Percentiles rank a stretch among this genome's conserved stretches.
These are phyloP conservation scores for Petunia secreta DNA, from an alignment of 257 asterid genomes.

Conservation along the genomic window DNA sequence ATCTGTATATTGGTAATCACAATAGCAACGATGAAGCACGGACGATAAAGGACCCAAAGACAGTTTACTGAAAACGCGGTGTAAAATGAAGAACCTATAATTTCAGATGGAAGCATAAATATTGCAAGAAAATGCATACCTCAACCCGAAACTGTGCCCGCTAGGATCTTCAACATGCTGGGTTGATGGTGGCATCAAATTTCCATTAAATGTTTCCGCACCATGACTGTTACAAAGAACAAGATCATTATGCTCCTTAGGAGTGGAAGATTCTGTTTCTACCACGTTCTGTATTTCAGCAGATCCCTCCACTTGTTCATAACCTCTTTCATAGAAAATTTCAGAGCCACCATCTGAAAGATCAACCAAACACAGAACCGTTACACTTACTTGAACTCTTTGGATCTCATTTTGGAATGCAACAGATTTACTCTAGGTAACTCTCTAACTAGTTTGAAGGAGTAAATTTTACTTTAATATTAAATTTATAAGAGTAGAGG, in stretches of 20 bases:
- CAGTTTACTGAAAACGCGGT: neutral
- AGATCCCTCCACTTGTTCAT: conserved; percentile 35
- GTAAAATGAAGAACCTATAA: neutral
- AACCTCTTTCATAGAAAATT: conserved; percentile 31
- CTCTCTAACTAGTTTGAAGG: neutral
- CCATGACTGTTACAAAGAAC: conserved; percentile 26
- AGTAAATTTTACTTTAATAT: neutral
- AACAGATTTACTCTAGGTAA: neutral
- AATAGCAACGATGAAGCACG: neutral
- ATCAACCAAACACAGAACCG: conserved; percentile 25
- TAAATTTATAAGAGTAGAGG: neutral
- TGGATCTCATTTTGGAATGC: neutral
- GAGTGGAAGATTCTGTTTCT: conserved; percentile 37
- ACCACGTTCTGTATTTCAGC: conserved; percentile 38
- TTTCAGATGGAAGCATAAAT: neutral
- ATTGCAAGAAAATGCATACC: conserved; percentile 38
- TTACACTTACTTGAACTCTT: neutral
- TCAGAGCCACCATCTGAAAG: conserved; percentile 50
- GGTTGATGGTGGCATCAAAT: conserved; percentile 33
- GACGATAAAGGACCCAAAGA: neutral
- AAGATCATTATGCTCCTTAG: conserved; percentile 32
- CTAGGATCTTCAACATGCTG: conserved; percentile 45
- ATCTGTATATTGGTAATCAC: neutral
- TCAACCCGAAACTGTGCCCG: conserved; percentile 36
- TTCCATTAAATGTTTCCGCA: conserved; percentile 44